Evolutionary conservation across 2,329 filamentous ascomycete genomes (phyloP).

Genomic region (Colletotrichum echinochloae): DNA sequence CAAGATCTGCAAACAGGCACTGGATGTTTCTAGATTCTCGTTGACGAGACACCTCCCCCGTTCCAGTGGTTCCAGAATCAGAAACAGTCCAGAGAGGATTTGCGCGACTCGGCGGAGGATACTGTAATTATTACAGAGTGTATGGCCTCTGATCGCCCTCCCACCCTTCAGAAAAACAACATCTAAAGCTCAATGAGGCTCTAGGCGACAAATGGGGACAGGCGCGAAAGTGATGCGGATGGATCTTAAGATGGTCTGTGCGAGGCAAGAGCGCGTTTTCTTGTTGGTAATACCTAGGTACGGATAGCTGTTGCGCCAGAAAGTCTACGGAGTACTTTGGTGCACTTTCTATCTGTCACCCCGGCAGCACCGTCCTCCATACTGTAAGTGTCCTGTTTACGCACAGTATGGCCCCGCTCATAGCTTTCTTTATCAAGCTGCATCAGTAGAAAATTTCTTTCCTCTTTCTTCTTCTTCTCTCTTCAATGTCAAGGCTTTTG

Average conservation of each 20-base stretch:
- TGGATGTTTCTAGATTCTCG: background rate
- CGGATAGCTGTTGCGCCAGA: background rate
- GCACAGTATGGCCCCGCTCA: constrained; percentile 9
- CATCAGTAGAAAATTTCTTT: constrained; percentile 70
- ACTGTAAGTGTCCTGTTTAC: background rate
- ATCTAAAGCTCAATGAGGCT: background rate
- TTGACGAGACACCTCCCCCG: background rate
- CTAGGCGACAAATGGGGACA: background rate
- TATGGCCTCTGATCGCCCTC: background rate
- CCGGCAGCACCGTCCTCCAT: fast-evolving
- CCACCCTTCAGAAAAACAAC: constrained; percentile 7
- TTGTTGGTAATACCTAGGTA: too few relatives aligned
- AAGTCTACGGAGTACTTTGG: too few relatives aligned
- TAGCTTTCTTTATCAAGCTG: constrained; percentile 75
- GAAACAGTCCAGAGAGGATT: background rate
- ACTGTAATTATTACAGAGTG: background rate
- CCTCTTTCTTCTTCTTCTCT: constrained; percentile 57
- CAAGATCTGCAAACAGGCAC: background rate
- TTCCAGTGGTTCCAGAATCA: background rate
- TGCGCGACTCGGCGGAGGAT: background rate
- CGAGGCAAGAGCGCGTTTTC: background rate
- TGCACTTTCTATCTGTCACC: background rate
- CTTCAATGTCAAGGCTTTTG: constrained; percentile 88
- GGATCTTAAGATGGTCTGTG: background rate
- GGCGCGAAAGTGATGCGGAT: background rate